A percentile compares a stretch with the other conserved stretches of the same genome.
These are phyloP conservation scores for Citeromyces matritensis DNA, from an alignment of 805 yeast species.

Conservation along the genomic window DNA sequence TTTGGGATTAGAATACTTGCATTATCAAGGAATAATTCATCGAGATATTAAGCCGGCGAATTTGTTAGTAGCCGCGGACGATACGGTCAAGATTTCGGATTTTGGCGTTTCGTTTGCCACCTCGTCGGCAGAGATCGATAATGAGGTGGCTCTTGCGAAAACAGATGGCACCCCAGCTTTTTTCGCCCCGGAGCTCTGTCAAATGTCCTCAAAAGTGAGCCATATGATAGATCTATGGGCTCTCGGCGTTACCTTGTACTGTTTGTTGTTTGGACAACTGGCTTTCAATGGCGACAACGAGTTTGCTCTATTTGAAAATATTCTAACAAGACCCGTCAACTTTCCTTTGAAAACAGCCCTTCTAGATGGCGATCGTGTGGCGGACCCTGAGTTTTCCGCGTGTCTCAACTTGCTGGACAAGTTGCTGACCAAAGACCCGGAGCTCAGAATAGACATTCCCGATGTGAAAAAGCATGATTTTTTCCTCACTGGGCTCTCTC, in stretches of 20 bases:
- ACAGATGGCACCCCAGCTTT: slow-evolving; percentile 98
- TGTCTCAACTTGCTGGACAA: slow-evolving; percentile 44
- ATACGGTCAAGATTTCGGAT: slow-evolving; percentile 83
- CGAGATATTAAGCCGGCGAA: slow-evolving; percentile 96
- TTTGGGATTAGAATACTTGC: slow-evolving; percentile 80
- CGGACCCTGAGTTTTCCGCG: slow-evolving; percentile 13
- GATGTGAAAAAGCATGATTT: slow-evolving; percentile 75
- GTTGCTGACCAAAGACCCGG: slow-evolving; percentile 59
- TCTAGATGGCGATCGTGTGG: slow-evolving; percentile 4
- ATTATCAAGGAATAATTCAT: slow-evolving; percentile 82
- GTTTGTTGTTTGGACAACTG: slow-evolving; percentile 72
- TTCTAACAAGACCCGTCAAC: slow-evolving; percentile 42
- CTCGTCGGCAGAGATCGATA: slow-evolving; percentile 23
- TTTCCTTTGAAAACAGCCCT: slow-evolving; percentile 28
- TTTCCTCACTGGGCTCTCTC: slow-evolving; percentile 14
- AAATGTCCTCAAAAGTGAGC: slow-evolving; percentile 32
- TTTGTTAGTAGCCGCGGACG: slow-evolving; percentile 52
- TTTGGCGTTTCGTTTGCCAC: slow-evolving; percentile 84
- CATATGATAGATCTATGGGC: slow-evolving; percentile 97
- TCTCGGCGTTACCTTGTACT: slow-evolving; percentile 79
- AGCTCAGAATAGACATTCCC: slow-evolving; percentile 46
- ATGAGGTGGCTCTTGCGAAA: slow-evolving; percentile 77
- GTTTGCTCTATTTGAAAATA: slow-evolving; percentile 72
- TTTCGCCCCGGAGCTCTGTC: slow-evolving; percentile 85
- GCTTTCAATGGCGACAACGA: slow-evolving; percentile 86